Base-by-base conservation (phyloP, 768 basidiomycete species). In the Porpolomopsis calyptriformis region DNA sequence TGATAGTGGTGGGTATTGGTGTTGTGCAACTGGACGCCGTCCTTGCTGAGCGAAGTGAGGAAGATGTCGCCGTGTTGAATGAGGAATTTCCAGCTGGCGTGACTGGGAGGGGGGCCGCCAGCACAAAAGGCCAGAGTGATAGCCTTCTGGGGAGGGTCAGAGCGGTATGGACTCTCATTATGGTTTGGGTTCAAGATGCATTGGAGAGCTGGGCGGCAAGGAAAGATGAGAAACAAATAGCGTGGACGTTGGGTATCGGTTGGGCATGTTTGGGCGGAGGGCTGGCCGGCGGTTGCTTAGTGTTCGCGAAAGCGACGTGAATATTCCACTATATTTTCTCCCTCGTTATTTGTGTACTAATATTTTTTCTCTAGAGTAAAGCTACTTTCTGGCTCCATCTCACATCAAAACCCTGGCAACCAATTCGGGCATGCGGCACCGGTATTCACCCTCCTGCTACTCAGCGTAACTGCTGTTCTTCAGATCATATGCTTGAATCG, bases 241-340 rank as follows among this genome's bases (percentile, higher is more conserved):
- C 84, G 5, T 96, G 91, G 88, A 81, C 86, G 22, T 71, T 93
- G 37, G 93, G 92, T 11, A 89, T 98, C 41, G 83, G 82, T 1
- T 97, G 93, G 94, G 86, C 90, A 2, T 91, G 91, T 51, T 80
- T 81, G 45, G 92, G 93, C 26, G 93, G 93, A 10, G 84, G 89
- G 27, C 68, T 98, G 31, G 89, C 90, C 4, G 94, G 93, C 4
- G 80, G 82, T 34, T 85, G 81, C 62, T 70, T 98, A 47, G 89
- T 98, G 2, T 93, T 97, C 55, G 73, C 75, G 2, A 77, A 77
- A 54, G 75, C 82, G 19, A 76, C 73, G 82, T 83, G 55, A 57
- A 80, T 69, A 7, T 24, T 38, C 25, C 39, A 33, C 20, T 22
- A 39, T 27, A 3, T 33, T 27, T 16, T 26, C 27, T 18, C 14